Percentiles rank a stretch among this genome's conserved stretches.
Evolutionary conservation across 768 basidiomycete genomes (phyloP).

Genomic region (Wakefieldia striispora): DNA sequence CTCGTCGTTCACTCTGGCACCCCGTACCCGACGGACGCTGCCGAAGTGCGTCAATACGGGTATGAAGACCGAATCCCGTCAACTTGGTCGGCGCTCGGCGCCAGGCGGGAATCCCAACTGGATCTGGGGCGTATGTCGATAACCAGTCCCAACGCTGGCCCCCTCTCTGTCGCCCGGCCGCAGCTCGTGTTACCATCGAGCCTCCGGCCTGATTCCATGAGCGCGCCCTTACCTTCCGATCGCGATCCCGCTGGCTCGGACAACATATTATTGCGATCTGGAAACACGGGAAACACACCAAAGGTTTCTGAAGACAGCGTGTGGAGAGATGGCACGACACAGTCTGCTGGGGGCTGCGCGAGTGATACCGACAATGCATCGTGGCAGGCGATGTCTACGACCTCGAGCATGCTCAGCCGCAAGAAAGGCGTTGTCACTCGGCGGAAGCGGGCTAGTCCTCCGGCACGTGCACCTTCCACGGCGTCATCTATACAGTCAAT

Average conservation of each 20-base stretch:
- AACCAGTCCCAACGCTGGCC: neutral
- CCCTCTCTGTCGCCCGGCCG: conserved; percentile 6
- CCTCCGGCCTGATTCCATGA: conserved; percentile 2
- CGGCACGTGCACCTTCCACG: conserved; percentile 22
- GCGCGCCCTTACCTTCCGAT: neutral
- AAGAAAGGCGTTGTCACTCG: conserved; percentile 17
- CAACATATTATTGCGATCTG: neutral
- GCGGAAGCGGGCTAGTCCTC: conserved; percentile 20
- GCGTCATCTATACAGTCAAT: conserved; percentile 27
- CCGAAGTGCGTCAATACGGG: conserved; percentile 22
- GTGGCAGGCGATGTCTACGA: conserved; percentile 3
- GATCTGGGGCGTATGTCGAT: conserved; percentile 6
- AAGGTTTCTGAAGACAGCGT: neutral
- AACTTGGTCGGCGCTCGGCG: conserved; percentile 21
- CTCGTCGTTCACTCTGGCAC: conserved; percentile 18
- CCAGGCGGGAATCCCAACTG: conserved; percentile 14
- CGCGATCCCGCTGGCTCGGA: neutral
- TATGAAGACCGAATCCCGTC: conserved; percentile 21
- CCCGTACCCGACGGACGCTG: conserved; percentile 26
- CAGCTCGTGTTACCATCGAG: conserved; percentile 4
- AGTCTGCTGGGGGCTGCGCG: conserved; percentile 7
- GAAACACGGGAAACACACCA: neutral
- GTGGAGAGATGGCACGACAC: conserved; percentile 13
- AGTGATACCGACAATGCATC: neutral
- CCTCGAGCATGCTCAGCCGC: conserved; percentile 18